Evolutionary conservation across 2,329 filamentous ascomycete species (phyloP).

Genomic region (Ophiostoma piceae): DNA sequence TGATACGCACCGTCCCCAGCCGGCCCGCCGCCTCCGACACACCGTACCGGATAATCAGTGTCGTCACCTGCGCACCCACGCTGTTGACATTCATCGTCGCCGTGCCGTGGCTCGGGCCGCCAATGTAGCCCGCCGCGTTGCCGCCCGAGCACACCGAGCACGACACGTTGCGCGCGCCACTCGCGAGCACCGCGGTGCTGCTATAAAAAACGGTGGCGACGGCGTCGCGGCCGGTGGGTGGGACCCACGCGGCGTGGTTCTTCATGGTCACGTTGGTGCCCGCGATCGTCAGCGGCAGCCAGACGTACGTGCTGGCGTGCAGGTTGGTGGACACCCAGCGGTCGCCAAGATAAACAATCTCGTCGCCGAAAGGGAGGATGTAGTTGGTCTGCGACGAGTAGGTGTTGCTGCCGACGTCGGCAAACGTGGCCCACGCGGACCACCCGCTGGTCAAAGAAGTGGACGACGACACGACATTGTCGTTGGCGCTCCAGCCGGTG

Average conservation of each 20-base stretch:
- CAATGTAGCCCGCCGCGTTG: constrained; percentile 50
- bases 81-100: constrained; percentile 40
- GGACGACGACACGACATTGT: constrained; percentile 46
- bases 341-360: constrained; percentile 51
- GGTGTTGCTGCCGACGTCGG: constrained; percentile 42
- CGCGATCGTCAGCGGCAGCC: constrained; percentile 55
- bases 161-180: constrained; percentile 42
- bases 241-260: constrained; percentile 6
- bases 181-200: constrained; percentile 37
- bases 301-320: constrained; percentile 54
- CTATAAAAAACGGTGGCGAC: neutral
- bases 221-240: neutral
- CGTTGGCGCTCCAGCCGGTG: constrained; percentile 45
- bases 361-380: constrained; percentile 35
- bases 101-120: constrained; percentile 43
- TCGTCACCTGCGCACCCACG: constrained; percentile 40
- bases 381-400: constrained; percentile 50
- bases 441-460: constrained; percentile 49
- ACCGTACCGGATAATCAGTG: constrained; percentile 51
- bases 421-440: constrained; percentile 47
- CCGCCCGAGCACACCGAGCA: constrained; percentile 51
- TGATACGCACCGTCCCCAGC: constrained; percentile 51
- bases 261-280: constrained; percentile 48
- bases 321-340: constrained; percentile 50
- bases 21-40: constrained; percentile 52